Evolutionary conservation across 164 flowering plant genomes (phyloP), one percentile per base, ranked within the genome.

Genomic region (Aristolochia contorta): DNA sequence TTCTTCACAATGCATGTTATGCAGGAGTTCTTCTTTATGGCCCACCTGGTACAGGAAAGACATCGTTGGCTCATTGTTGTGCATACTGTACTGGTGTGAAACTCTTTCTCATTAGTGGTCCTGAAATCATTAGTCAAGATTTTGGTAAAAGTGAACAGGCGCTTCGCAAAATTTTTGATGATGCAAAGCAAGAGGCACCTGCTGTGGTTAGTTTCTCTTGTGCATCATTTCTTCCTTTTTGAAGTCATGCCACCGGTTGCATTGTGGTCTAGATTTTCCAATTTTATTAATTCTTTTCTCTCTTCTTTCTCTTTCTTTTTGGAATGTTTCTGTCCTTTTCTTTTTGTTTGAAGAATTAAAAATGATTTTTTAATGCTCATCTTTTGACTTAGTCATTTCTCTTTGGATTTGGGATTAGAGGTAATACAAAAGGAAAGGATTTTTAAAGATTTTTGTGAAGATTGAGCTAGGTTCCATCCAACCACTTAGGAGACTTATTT

Each of bases 1-100:
- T 57, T 64, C 59, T 49, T 22, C 59, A 49, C 27, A 30, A 30
- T 62, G 63, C 86, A 80, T 73, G 67, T 81, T 69, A 83, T 80
- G 91, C 84, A 64, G 99, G 99, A 68, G 92, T 94, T 58, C 97
- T 93, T 74, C 95, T 90, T 77, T 84, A 87, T 73, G 99, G 99
- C 2, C 95, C 96, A 54, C 85, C 96, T 54, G 99, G 96, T 48
- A 90, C 97, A 0, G 99, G 99, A 57, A 93, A 93, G 72, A 90
- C 97, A 37, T 79, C 91, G 46, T 75, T 94, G 77, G 97, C 85
- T 70, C 80, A 27, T 57, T 65, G 77, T 22, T 91, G 96, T 79
- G 85, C 75, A 62, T 77, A 32, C 72, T 85, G 85, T 77, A 74
- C 87, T 75, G 96, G 97, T 57, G 79, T 94, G 65, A 83, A 80